phyloP scores from a whole-genome alignment of 257 asterid genomes.

The Cynanchum wilfordii region DNA sequence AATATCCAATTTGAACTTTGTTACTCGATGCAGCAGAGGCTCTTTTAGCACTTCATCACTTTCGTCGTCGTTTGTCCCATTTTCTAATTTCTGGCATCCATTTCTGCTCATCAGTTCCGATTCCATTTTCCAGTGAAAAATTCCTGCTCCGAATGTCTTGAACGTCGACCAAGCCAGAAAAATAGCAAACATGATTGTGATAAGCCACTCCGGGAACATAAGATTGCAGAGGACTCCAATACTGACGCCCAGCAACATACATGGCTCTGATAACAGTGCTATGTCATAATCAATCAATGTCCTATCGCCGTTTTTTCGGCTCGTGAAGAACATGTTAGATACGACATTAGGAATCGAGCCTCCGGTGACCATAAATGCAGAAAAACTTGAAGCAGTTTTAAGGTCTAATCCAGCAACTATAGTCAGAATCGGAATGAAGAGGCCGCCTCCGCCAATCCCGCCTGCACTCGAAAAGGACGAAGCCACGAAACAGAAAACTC shows the following conservation, averaged over 20 bases:
- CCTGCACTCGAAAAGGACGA: constrained; percentile 79
- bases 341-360: constrained; percentile 70
- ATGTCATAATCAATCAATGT: constrained; percentile 62
- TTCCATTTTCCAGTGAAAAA: constrained; percentile 55
- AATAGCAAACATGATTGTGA: constrained; percentile 46
- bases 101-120: constrained; percentile 29
- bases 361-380: constrained; percentile 82
- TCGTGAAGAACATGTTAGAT: constrained; percentile 19
- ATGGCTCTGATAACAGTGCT: constrained; percentile 74
- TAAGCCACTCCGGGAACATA: constrained; percentile 77
- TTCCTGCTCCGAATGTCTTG: constrained; percentile 61
- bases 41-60: constrained; percentile 12
- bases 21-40: constrained; percentile 30
- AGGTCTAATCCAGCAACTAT: constrained; percentile 60
- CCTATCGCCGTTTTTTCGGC: constrained; percentile 20
- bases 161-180: constrained; percentile 66
- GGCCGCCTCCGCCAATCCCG: constrained; percentile 85
- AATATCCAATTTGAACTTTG: constrained; percentile 19
- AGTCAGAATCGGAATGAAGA: constrained; percentile 63
- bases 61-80: constrained; percentile 15
- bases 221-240: constrained; percentile 62
- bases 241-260: constrained; percentile 80
- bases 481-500: constrained; percentile 47
- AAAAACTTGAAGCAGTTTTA: constrained; percentile 59
- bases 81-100: constrained; percentile 21